A percentile compares a stretch with the other conserved stretches of the same genome.
These are phyloP conservation scores for Clonostachys solani DNA, from an alignment of 2,329 filamentous ascomycete species.

Conservation along the genomic window DNA sequence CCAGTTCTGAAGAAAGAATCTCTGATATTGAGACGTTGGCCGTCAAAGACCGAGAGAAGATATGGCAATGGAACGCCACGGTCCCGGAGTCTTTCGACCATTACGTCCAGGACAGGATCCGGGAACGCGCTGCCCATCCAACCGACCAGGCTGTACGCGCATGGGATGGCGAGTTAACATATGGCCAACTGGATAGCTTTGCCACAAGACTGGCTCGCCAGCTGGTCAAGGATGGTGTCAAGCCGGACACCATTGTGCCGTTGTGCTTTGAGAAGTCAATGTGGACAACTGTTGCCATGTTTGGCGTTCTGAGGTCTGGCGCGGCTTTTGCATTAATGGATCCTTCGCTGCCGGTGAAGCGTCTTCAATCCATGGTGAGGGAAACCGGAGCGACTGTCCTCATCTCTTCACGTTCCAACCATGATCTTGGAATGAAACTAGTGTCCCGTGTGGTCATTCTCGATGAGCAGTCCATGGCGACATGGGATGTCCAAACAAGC, in stretches of 20 bases:
- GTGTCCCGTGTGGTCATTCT: neutral
- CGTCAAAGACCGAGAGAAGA: too few relatives aligned
- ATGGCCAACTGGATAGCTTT: slow-evolving; percentile 24
- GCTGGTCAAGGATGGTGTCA: slow-evolving; percentile 10
- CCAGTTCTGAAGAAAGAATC: too few relatives aligned
- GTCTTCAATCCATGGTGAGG: slow-evolving; percentile 1
- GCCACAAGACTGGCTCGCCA: slow-evolving; percentile 30
- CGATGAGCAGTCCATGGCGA: neutral
- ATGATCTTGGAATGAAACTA: neutral
- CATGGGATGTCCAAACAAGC: neutral
- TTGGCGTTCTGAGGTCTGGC: slow-evolving; percentile 26
- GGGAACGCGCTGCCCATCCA: too few relatives aligned
- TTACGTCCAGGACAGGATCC: too few relatives aligned
- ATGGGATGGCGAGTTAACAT: neutral
- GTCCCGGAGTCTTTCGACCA: too few relatives aligned
- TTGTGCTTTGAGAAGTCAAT: slow-evolving; percentile 29
- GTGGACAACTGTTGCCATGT: slow-evolving; percentile 23
- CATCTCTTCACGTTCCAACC: neutral
- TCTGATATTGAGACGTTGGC: too few relatives aligned
- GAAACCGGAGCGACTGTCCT: slow-evolving; percentile 1
- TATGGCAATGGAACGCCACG: too few relatives aligned
- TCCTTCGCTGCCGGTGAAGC: slow-evolving; percentile 18
- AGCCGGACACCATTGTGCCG: slow-evolving; percentile 12
- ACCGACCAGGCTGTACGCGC: slow-evolving; percentile 7
- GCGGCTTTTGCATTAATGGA: slow-evolving; percentile 24